Conservation (phyloP, 257 asterid genomes). For the Solanum pinnatisectum region DNA sequence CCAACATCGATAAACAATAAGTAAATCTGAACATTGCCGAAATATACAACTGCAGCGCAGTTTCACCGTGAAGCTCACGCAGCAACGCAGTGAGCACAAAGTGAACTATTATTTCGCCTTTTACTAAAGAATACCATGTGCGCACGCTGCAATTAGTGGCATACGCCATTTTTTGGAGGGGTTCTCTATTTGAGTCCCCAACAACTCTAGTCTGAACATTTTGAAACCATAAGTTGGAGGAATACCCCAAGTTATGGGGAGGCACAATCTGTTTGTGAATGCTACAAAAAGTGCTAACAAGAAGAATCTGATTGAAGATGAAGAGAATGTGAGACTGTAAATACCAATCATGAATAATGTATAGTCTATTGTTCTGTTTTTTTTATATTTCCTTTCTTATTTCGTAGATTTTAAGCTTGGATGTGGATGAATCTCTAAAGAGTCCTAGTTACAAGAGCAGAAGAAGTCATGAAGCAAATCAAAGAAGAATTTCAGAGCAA, state of each 20-base stretch:
- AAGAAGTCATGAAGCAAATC: conserved; percentile 55
- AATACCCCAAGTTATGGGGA: conserved; percentile 7
- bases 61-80: rapidly evolving
- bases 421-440: conserved; percentile 47
- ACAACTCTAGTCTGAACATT: background rate
- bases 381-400: no score
- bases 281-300: conserved; percentile 17
- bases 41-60: background rate
- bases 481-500: conserved; percentile 36
- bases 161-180: background rate
- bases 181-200: background rate
- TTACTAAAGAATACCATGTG: background rate
- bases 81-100: background rate
- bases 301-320: conserved; percentile 19
- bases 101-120: background rate
- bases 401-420: conserved; percentile 30
- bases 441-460: conserved; percentile 62
- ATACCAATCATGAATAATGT: background rate
- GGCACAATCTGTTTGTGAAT: conserved; percentile 34
- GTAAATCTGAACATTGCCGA: background rate
- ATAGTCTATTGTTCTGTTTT: background rate
- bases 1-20: background rate
- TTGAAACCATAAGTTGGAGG: no score
- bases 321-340: conserved; percentile 54
- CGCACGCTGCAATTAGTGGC: background rate